Base-by-base conservation (phyloP, 495 filamentous ascomycete species). In the Penicillium alfredii region DNA sequence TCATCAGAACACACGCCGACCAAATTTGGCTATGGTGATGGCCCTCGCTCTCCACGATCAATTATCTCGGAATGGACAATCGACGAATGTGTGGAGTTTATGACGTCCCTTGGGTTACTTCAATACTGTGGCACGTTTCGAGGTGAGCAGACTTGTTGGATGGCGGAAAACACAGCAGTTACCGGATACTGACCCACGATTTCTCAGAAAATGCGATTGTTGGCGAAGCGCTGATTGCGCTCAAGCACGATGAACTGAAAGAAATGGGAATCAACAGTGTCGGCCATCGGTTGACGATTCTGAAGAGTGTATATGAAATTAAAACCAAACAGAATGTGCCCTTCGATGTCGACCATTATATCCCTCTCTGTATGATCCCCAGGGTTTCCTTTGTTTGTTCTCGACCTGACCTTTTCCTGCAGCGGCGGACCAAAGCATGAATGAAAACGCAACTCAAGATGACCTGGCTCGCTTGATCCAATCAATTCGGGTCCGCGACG, bases 271-370 rank as follows among this genome's bases (percentile, higher is more conserved):
- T 98, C 46, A 68, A 71, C 34, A 95, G 90, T 58, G 85, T 95
- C 23, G 92, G 92, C 3, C 92, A 98, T 62, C 81, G 92, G 17
- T 71, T 98, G 41, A 94, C 89, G 2, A 92, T 98, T 26, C 71
- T 98, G 31, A 96, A 95, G 64, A 84, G 76, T 44, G 86, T 97
- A 22, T 98, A 95, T 60, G 88, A 96, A 53, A 77, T 88, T 45
- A 98, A 98, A 66, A 78, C 89, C 49, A 85, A 84, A 42, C 87
- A 96, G 54, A 84, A 88, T 49, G 77, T 98, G 39, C 82, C 86
- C 3, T 80, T 95, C 41, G 92, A 97, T 44, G 75, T 81, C 15
- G 92, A 94, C 46, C 84, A 97, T 53, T 98, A 95, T 61, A 80
- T 96, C 32, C 93, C 92, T 23, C 73, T 89, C 18, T 89, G 89